A percentile compares a stretch with the other conserved stretches of the same genome.
These are phyloP conservation scores for Hydnomerulius pinastri DNA, from an alignment of 768 basidiomycete species.

Conservation along the genomic window DNA sequence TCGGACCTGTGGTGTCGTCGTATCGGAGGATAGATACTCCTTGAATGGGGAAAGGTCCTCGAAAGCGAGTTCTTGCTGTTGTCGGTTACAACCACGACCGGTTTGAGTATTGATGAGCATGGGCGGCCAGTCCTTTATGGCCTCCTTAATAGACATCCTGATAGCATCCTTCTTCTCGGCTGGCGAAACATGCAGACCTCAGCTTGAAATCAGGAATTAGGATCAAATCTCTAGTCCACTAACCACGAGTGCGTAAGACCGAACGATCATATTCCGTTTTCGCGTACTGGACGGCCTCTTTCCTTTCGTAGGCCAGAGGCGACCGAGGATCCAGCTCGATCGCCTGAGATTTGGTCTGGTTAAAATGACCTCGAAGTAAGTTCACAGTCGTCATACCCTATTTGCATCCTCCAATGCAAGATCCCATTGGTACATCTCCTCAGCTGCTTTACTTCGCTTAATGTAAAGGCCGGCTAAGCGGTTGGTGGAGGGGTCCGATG, in stretches of 20 bases:
- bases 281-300: background rate
- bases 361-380: background rate
- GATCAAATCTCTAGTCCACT: background rate
- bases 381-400: background rate
- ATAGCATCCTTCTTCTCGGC: background rate
- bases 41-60: constrained; percentile 1
- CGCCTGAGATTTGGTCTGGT: background rate
- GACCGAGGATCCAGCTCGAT: background rate
- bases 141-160: background rate
- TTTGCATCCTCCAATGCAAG: background rate
- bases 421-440: background rate
- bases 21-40: constrained; percentile 9
- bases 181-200: background rate
- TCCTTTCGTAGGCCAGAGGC: background rate
- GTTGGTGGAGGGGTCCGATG: background rate
- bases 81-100: constrained; percentile 10
- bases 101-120: constrained; percentile 7
- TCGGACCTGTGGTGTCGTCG: background rate
- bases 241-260: background rate
- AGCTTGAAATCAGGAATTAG: background rate
- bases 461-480: background rate
- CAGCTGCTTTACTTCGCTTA: background rate
- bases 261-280: background rate
- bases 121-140: background rate
- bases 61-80: constrained; percentile 11